These are phyloP conservation scores for Vicia sativa DNA, from an alignment of 306 rosid species.

Conservation along the genomic window DNA sequence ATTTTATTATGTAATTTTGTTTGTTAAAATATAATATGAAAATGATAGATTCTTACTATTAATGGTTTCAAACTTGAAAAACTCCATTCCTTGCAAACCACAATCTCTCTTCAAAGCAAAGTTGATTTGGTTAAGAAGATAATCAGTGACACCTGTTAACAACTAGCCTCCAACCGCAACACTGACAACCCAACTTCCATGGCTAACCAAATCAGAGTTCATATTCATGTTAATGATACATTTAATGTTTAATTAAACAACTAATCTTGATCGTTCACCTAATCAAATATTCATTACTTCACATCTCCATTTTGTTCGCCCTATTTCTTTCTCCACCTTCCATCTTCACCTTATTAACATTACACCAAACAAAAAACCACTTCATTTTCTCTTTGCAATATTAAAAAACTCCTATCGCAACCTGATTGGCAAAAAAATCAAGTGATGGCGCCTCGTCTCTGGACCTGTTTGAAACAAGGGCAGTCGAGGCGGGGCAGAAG, in stretches of 20 bases:
- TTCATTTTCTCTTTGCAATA: background rate
- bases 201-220: slow-evolving; percentile 31
- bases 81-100: background rate
- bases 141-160: background rate
- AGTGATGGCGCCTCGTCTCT: slow-evolving; percentile 68
- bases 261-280: background rate
- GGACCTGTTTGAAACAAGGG: slow-evolving; percentile 65
- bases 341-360: slow-evolving; percentile 26
- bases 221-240: slow-evolving; percentile 39
- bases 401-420: slow-evolving; percentile 1
- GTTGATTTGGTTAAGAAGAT: background rate
- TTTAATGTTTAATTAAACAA: background rate
- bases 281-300: background rate
- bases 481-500: background rate
- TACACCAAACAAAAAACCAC: background rate
- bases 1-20: too few relatives aligned
- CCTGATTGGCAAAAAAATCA: slow-evolving; percentile 5
- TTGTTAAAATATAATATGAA: too few relatives aligned
- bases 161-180: background rate
- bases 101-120: background rate
- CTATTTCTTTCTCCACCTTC: slow-evolving; percentile 59
- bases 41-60: too few relatives aligned
- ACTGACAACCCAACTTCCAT: slow-evolving; percentile 43
- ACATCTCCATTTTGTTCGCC: slow-evolving; percentile 45
- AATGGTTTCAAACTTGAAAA: too few relatives aligned